Conservation (phyloP, 176 grass and related monocot genomes). For the Oryza rufipogon region DNA sequence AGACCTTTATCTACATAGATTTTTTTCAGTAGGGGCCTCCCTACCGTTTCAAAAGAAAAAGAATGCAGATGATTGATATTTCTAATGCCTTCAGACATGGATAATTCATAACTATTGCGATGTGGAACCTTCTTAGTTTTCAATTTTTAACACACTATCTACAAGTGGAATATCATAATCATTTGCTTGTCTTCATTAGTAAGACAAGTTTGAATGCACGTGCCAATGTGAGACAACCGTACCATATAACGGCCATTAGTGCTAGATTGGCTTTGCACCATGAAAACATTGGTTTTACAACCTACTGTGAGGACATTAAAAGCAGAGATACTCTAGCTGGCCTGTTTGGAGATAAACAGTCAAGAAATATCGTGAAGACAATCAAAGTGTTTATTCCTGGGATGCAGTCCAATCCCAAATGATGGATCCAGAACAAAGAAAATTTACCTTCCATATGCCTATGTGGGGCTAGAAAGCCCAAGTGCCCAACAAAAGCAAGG, state of each 20-base stretch:
- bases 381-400: background rate
- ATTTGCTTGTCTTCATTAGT: background rate
- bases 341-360: background rate
- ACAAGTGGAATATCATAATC: background rate
- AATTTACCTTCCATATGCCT: background rate
- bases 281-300: too few species aligned
- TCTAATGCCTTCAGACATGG: background rate
- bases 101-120: background rate
- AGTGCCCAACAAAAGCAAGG: background rate
- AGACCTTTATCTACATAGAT: background rate
- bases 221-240: too few species aligned
- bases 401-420: conserved; percentile 2
- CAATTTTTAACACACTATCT: background rate
- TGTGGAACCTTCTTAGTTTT: background rate
- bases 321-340: background rate
- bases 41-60: background rate
- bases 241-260: too few species aligned
- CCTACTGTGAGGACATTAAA: background rate
- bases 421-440: background rate
- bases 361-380: background rate
- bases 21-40: background rate
- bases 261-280: too few species aligned
- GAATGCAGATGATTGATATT: background rate
- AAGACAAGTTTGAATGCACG: background rate
- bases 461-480: background rate